Conservation (phyloP, 176 grass and related monocot genomes). For the Hordeum marinum region DNA sequence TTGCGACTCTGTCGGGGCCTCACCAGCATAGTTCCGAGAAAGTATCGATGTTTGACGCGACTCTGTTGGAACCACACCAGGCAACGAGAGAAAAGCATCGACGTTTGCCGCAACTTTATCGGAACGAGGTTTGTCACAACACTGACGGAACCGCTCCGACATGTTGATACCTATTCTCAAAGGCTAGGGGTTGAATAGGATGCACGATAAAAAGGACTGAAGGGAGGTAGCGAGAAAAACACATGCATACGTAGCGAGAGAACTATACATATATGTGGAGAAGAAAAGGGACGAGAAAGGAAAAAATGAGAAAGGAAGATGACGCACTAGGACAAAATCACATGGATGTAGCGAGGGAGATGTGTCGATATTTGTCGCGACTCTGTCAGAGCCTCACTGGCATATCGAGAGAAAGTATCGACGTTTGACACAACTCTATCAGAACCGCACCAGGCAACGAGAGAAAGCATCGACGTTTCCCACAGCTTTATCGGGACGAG, state of each 20-base stretch:
- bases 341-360: neutral
- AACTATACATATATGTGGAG: too few relatives aligned
- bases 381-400: neutral
- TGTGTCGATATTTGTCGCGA: rapidly evolving
- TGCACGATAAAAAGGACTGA: neutral
- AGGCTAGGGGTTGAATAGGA: neutral
- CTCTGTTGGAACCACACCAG: neutral
- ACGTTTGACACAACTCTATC: neutral
- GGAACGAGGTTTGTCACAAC: too few relatives aligned
- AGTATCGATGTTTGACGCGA: neutral
- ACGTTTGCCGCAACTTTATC: neutral
- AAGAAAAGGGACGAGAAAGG: too few relatives aligned
- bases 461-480: neutral
- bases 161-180: too few relatives aligned
- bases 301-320: too few relatives aligned
- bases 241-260: too few relatives aligned
- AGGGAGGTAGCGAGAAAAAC: neutral
- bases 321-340: too few relatives aligned
- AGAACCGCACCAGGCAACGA: neutral
- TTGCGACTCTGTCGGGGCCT: neutral
- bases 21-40: neutral
- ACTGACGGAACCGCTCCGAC: too few relatives aligned
- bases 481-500: neutral
- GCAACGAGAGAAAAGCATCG: too few relatives aligned
- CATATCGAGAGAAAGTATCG: neutral